Percentiles rank a stretch among this genome's conserved stretches.
These are phyloP conservation scores for Triticum turgidum DNA, from an alignment of 176 grass and related monocot genomes.

Conservation along the genomic window DNA sequence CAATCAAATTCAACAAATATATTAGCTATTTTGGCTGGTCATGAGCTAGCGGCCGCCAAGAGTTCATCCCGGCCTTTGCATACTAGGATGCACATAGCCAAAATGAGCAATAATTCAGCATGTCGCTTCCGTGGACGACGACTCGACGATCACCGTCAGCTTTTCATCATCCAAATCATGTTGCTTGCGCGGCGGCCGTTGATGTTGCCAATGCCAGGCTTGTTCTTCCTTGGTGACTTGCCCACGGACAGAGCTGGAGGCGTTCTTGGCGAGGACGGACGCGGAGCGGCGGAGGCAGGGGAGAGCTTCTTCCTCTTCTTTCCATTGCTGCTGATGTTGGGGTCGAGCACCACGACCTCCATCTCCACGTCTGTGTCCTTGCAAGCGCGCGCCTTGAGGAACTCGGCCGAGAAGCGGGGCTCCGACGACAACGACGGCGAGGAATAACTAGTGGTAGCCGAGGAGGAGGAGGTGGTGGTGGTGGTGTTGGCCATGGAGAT, in stretches of 20 bases:
- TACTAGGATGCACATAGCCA: background rate
- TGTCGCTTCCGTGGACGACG: background rate
- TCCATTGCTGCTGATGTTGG: background rate
- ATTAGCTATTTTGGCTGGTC: background rate
- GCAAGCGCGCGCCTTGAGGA: background rate
- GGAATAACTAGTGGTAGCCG: background rate
- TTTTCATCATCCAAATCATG: background rate
- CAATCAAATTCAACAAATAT: background rate
- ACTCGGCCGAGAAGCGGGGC: background rate
- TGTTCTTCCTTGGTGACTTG: slow-evolving; percentile 2
- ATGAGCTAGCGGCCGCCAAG: background rate
- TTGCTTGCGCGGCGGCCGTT: background rate
- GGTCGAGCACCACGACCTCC: background rate
- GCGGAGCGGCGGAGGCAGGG: background rate
- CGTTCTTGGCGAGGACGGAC: background rate
- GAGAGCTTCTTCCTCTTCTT: background rate
- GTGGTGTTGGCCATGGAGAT: background rate
- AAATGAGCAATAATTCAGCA: background rate
- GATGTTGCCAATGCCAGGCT: background rate
- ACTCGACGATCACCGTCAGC: background rate
- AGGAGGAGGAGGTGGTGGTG: background rate
- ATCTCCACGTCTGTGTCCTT: background rate
- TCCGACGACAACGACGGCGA: background rate
- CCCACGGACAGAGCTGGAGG: background rate
- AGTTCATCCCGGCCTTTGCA: background rate